Conservation (phyloP, 2,329 filamentous ascomycete genomes). For the Talaromyces atroroseus region DNA sequence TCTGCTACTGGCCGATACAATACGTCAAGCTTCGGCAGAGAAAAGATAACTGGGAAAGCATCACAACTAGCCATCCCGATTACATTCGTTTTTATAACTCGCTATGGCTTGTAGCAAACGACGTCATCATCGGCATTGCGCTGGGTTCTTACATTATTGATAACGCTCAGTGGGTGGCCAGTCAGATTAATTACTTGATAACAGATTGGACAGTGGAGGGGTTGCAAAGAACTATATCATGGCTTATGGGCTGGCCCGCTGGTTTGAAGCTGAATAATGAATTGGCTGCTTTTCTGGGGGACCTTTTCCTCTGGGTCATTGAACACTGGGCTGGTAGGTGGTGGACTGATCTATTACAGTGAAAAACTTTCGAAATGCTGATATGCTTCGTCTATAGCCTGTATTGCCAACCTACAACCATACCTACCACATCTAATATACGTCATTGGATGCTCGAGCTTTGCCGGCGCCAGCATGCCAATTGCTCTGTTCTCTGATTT, state of each 20-base stretch:
- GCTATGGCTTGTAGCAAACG: conserved; percentile 95
- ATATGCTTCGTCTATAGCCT: conserved; percentile 47
- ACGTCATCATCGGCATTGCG: conserved; percentile 96
- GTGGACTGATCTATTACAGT: neutral
- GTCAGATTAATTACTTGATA: conserved; percentile 69
- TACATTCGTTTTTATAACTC: conserved; percentile 99
- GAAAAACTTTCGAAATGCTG: neutral
- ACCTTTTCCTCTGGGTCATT: conserved; percentile 96
- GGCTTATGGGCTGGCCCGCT: conserved; percentile 94
- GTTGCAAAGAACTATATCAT: conserved; percentile 80
- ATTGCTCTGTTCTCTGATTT: conserved; percentile 94
- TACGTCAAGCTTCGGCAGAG: conserved; percentile 85
- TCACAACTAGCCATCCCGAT: conserved; percentile 90
- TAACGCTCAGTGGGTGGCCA: conserved; percentile 78
- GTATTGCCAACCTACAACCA: conserved; percentile 71
- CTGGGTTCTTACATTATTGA: conserved; percentile 96
- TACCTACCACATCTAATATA: conserved; percentile 81
- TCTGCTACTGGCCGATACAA: conserved; percentile 98
- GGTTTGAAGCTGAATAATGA: conserved; percentile 94
- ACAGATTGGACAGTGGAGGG: conserved; percentile 82
- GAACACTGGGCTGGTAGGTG: conserved; percentile 86
- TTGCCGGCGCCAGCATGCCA: conserved; percentile 93
- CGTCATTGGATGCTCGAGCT: conserved; percentile 89
- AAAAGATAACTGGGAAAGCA: conserved; percentile 89
- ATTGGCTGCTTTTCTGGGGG: conserved; percentile 85